These are phyloP conservation scores for Houttuynia cordata DNA, from an alignment of 164 flowering plant genomes.

Conservation along the genomic window DNA sequence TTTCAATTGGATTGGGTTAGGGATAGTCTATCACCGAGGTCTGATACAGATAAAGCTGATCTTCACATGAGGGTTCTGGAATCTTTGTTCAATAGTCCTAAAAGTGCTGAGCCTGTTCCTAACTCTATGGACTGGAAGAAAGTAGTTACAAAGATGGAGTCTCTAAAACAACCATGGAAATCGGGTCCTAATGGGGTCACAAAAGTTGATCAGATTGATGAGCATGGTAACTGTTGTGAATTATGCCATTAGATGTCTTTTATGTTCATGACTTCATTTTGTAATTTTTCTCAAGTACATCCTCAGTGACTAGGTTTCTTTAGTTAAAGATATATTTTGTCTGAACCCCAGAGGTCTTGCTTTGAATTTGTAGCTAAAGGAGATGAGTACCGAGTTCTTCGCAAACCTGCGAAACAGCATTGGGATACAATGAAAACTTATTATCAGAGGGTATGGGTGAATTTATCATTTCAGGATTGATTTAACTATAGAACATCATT, in stretches of 20 bases:
- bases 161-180: slow-evolving; percentile 38
- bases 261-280: neutral
- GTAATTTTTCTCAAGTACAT: too few relatives aligned
- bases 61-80: slow-evolving; percentile 63
- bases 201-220: neutral
- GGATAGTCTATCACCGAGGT: slow-evolving; percentile 10
- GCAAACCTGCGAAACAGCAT: slow-evolving; percentile 51
- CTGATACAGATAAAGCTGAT: slow-evolving; percentile 19
- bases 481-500: neutral
- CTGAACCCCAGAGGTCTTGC: slow-evolving; percentile 1
- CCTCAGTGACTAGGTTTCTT: neutral
- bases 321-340: neutral
- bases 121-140: slow-evolving; percentile 72
- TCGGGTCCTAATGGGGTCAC: slow-evolving; percentile 12
- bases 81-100: slow-evolving; percentile 56
- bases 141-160: slow-evolving; percentile 59
- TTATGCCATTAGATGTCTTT: too few relatives aligned
- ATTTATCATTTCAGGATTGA: neutral
- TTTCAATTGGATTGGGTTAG: slow-evolving; percentile 7
- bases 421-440: slow-evolving; percentile 64
- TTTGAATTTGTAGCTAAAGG: slow-evolving; percentile 44
- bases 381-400: slow-evolving; percentile 50
- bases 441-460: slow-evolving; percentile 51
- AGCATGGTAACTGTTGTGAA: neutral
- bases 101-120: slow-evolving; percentile 50